phyloP scores from a whole-genome alignment of 257 asterid genomes.

The Petrea volubilis region DNA sequence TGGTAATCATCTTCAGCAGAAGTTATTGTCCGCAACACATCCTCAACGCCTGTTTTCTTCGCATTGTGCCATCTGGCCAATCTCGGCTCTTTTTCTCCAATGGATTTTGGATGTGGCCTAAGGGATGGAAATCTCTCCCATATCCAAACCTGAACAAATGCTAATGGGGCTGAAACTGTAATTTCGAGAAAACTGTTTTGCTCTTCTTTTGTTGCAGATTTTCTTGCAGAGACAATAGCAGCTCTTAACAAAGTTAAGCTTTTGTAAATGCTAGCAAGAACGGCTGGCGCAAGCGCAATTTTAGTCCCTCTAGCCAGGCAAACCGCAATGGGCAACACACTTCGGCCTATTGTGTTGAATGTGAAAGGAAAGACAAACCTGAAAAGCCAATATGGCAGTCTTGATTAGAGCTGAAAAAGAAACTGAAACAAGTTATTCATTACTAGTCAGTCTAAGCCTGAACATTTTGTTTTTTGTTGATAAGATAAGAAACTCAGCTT shows the following conservation, averaged over 20 bases:
- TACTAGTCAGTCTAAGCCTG: no score
- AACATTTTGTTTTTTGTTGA: no score
- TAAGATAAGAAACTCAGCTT: no score
- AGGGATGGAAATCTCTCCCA: conserved; percentile 46
- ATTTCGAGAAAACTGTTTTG: not conserved
- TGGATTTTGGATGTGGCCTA: conserved; percentile 7
- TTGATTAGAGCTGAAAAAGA: no score
- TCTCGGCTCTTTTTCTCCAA: conserved; percentile 20
- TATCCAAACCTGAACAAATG: conserved; percentile 46
- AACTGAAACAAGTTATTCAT: no score
- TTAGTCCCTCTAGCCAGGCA: conserved; percentile 23
- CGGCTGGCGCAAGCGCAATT: conserved; percentile 36
- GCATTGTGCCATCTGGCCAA: conserved; percentile 38
- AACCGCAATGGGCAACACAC: conserved; percentile 21
- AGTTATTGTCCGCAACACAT: conserved; percentile 4
- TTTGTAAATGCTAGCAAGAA: conserved; percentile 28
- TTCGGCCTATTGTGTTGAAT: not conserved
- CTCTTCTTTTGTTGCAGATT: not conserved
- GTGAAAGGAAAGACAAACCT: conserved; percentile 25
- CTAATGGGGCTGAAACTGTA: conserved; percentile 17
- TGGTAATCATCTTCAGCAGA: conserved; percentile 4
- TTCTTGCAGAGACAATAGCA: not conserved
- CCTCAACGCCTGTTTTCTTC: not conserved
- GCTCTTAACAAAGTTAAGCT: conserved; percentile 22
- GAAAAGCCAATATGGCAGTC: no score